Evolutionary conservation across 2,329 filamentous ascomycete species (phyloP), one percentile per base, ranked within the genome.

Genomic region (Fusarium illudens): DNA sequence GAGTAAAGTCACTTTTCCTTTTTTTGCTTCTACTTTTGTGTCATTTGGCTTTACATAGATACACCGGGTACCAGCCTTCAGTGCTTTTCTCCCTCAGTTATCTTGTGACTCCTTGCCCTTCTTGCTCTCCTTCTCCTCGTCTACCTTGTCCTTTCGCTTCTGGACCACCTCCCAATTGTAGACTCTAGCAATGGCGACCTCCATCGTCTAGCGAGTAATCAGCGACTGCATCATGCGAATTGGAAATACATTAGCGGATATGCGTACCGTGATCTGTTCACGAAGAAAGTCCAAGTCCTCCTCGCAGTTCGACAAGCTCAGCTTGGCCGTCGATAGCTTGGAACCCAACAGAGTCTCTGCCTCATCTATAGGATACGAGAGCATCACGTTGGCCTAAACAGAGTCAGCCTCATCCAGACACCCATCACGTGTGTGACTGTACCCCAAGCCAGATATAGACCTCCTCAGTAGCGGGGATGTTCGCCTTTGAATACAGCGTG

Each of bases 91-190:
- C 53, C 33, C 32, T 72, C 56, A 73, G 36, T 76, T 65, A 19
- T 72, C 69, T 54, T 72, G 59, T 42, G 73, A 68, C 67, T 79
- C 76, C 32, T 82, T 81, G 44, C 75, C 75, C 49, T 79, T 79
- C 62, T 79, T 76, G 50, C 78, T 76, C 42, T 76, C 78, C 61
- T 80, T 79, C 53, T 83, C 89, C 66, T 89, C 87, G 36, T 91
- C 89, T 4, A 81, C 84, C 79, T 94, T 96, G 64, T 97, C 94
- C 84, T 97, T 97, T 72, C 96, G 86, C 81, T 96, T 93, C 83
- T 97, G 92, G 42, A 95, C 93, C 5, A 99, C 94, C 75, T 99
- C 96, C 95, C 96, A 98, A 80, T 99, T 99, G 81, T 99, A 98
- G n/a, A 99, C 94, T 68, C 96, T 87, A 20, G 96, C 96, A 37